These are phyloP conservation scores for Cordyceps farinosa DNA, from an alignment of 2,329 filamentous ascomycete species.

Conservation along the genomic window DNA sequence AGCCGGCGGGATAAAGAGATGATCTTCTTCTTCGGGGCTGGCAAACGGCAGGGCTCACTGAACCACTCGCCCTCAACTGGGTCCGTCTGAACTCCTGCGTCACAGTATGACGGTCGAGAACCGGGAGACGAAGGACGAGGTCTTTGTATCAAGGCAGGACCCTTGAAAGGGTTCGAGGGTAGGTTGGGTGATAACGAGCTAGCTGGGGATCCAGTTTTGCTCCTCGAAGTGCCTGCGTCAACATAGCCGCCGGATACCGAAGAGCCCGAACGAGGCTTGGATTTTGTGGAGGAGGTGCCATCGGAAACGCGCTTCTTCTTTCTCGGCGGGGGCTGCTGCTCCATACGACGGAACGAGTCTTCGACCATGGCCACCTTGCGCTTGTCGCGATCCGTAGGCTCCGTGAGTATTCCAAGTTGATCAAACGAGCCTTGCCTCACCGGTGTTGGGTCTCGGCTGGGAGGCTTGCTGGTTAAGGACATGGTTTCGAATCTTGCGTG, in stretches of 20 bases:
- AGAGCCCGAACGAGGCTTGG: constrained; percentile 39
- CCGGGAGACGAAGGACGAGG: constrained; percentile 39
- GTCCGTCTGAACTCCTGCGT: constrained; percentile 54
- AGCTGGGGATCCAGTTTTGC: constrained; percentile 51
- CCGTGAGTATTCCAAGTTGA: constrained; percentile 57
- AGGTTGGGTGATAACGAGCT: constrained; percentile 40
- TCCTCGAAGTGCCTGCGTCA: constrained; percentile 51
- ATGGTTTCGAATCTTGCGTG: constrained; percentile 45
- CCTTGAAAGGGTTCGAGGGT: constrained; percentile 24
- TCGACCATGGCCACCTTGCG: constrained; percentile 64
- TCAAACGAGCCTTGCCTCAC: constrained; percentile 57
- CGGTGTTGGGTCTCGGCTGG: constrained; percentile 64
- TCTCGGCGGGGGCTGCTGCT: constrained; percentile 51
- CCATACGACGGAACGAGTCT: constrained; percentile 60
- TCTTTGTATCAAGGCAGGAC: constrained; percentile 19
- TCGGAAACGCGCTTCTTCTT: constrained; percentile 64
- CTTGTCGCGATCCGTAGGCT: constrained; percentile 64
- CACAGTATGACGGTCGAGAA: constrained; percentile 44
- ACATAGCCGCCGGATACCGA: constrained; percentile 41
- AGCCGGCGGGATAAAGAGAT: constrained; percentile 53
- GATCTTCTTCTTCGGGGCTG: constrained; percentile 45
- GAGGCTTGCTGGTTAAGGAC: constrained; percentile 60
- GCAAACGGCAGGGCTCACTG: constrained; percentile 34
- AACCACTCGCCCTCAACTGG: constrained; percentile 53
- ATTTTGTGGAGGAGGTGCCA: constrained; percentile 41